Base-by-base conservation (phyloP, 106 monocot genomes). In the Cymbidium sinense region DNA sequence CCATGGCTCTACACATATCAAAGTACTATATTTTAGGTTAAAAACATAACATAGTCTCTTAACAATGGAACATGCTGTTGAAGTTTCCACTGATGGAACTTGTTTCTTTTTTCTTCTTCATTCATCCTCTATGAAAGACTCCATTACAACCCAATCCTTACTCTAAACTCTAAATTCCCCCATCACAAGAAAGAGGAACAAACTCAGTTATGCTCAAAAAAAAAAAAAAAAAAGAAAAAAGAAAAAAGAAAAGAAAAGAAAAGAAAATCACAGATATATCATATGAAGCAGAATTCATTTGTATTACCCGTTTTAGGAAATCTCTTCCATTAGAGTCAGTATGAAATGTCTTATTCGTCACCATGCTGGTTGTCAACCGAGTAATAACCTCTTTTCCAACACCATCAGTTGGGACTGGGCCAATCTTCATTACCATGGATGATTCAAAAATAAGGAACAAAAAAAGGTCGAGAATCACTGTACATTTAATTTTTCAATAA, bases 301-400 rank as follows among this genome's bases (percentile, higher is more conserved):
- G 70, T 47, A 74, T 29, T 86, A 93, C 93, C 93, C 93, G 81
- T 83, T 90, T 84, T 36, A 93, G 43, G 47, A 93, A 93, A 84
- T 93, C 93, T 81, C 93, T 90, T 50, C 93, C 93, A 90, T 93
- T 93, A 21, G 93, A 90, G 69, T 93, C 93, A 11, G 93, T 90
- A 75, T 88, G 88, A 74, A 93, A 93, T 84, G 82, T 88, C 61
- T 47, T 79, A 75, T 88, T 88, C 62, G 93, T 90, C 29, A 54
- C 86, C 93, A 93, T 86, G 71, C 86, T 88, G 77, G 93, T 75
- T 25, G 86, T 86, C 75, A 93, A 64, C 17, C 86, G 80, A 43
- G 88, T 90, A 64, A 93, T 86, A 31, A 93, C 81, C 79, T 89
- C 89, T 67, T 85, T 88, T 67, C 86, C 85, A 58, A 81, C 71